phyloP scores from a whole-genome alignment of 257 asterid species.

The Gardenia jasminoides region DNA sequence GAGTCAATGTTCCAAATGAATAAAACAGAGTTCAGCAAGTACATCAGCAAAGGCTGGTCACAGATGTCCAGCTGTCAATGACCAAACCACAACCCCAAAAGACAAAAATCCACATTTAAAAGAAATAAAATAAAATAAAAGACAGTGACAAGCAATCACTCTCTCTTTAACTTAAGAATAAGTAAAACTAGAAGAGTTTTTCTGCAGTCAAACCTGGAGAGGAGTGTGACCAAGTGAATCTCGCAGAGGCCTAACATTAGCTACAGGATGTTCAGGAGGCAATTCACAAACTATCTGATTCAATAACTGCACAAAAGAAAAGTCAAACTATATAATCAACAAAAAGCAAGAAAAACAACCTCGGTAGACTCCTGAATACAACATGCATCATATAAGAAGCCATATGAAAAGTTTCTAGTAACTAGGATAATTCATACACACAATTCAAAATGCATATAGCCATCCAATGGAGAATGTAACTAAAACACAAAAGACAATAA shows the following conservation, averaged over 20 bases:
- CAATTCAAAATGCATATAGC: neutral
- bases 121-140: neutral
- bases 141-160: neutral
- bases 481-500: neutral
- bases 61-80: neutral
- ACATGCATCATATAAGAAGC: neutral
- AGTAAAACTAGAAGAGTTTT: neutral
- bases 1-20: neutral
- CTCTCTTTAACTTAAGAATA: neutral
- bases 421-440: neutral
- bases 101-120: neutral
- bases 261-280: constrained; percentile 99
- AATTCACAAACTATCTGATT: constrained; percentile 94
- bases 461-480: neutral
- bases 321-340: neutral
- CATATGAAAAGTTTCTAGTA: neutral
- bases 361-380: neutral
- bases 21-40: neutral
- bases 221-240: constrained; percentile 98
- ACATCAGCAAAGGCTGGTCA: neutral
- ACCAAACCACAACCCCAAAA: neutral
- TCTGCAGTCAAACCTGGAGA: constrained; percentile 57
- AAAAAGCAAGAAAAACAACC: constrained; percentile 1
- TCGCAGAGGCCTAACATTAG: constrained; percentile 87
- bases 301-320: constrained; percentile 55